Conservation (phyloP, 352 stramenopile genomes). For the Thalassiosira exigua region DNA sequence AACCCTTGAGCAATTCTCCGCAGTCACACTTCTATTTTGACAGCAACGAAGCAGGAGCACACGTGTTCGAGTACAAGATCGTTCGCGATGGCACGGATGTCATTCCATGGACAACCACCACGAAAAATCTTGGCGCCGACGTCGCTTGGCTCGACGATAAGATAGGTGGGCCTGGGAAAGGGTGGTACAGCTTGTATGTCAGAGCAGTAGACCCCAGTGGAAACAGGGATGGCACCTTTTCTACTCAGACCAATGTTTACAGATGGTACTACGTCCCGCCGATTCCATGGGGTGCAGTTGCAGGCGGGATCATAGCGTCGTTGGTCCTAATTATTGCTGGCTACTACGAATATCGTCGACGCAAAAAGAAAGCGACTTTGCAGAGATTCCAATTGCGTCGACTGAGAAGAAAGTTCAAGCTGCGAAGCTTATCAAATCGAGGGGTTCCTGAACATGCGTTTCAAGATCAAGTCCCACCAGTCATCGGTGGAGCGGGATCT, state of each 20-base stretch:
- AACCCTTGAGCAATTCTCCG: conserved; percentile 71
- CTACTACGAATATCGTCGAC: conserved; percentile 91
- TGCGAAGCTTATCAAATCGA: background rate
- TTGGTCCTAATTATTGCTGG: conserved; percentile 86
- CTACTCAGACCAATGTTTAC: conserved; percentile 89
- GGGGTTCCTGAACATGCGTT: background rate
- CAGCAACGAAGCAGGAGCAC: conserved; percentile 87
- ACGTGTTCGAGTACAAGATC: conserved; percentile 93
- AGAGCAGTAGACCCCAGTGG: conserved; percentile 88
- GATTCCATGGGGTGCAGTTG: conserved; percentile 90
- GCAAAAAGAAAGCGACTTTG: conserved; percentile 90
- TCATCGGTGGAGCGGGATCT: background rate
- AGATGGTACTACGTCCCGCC: conserved; percentile 91
- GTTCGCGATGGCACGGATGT: conserved; percentile 87
- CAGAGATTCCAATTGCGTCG: conserved; percentile 94
- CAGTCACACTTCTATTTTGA: conserved; percentile 89
- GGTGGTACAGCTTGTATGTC: conserved; percentile 91
- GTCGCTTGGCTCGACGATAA: conserved; percentile 84
- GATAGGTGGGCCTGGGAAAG: conserved; percentile 81
- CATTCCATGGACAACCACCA: conserved; percentile 66
- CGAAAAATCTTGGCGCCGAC: conserved; percentile 58
- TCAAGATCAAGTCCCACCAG: background rate
- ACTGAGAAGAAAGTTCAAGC: conserved; percentile 92
- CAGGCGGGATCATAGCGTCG: conserved; percentile 85
- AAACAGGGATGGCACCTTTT: conserved; percentile 91